These are phyloP conservation scores for Litchi chinensis DNA, from an alignment of 345 rosid genomes.

Conservation along the genomic window DNA sequence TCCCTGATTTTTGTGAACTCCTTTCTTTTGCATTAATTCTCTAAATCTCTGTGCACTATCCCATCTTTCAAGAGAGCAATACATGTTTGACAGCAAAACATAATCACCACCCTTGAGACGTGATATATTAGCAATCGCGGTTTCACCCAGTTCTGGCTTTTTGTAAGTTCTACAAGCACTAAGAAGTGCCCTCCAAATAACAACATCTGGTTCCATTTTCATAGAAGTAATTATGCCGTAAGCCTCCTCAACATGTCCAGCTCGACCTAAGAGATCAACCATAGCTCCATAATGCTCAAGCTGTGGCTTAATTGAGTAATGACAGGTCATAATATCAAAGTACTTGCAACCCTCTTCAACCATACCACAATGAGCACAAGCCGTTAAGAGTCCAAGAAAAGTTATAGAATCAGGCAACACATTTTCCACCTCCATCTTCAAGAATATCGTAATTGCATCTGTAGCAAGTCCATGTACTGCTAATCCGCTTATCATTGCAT, in stretches of 20 bases:
- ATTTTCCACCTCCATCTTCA: constrained; percentile 54
- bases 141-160: constrained; percentile 59
- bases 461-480: constrained; percentile 72
- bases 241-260: constrained; percentile 72
- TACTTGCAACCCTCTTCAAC: constrained; percentile 57
- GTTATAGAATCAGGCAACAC: constrained; percentile 71
- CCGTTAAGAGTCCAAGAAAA: constrained; percentile 66
- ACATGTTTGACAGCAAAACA: constrained; percentile 73
- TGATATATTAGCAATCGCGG: constrained; percentile 60
- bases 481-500: constrained; percentile 75
- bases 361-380: constrained; percentile 73
- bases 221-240: constrained; percentile 56
- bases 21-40: constrained; percentile 61
- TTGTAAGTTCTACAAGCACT: constrained; percentile 65
- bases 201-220: constrained; percentile 74
- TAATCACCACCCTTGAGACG: constrained; percentile 66
- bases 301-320: constrained; percentile 51
- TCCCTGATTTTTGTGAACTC: constrained; percentile 64
- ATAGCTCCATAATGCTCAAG: constrained; percentile 81
- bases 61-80: constrained; percentile 72
- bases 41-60: constrained; percentile 60
- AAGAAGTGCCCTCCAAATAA: constrained; percentile 87
- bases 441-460: constrained; percentile 54
- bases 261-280: constrained; percentile 77
- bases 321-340: constrained; percentile 57